Evolutionary conservation across 2,329 filamentous ascomycete genomes (phyloP), one percentile per base, ranked within the genome.

Genomic region (Drechslerella stenobrocha): DNA sequence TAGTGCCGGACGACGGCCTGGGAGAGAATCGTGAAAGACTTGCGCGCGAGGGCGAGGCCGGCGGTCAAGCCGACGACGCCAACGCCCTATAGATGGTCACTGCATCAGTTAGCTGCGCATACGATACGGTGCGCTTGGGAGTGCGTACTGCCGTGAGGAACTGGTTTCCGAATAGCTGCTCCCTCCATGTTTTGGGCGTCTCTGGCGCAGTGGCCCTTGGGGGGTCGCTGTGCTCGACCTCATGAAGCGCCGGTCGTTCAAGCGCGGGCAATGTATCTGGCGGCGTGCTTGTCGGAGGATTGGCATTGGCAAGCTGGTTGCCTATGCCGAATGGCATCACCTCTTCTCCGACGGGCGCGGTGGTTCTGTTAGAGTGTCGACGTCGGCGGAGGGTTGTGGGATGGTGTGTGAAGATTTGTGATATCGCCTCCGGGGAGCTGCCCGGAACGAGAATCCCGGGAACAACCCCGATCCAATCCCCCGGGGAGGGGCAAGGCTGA

Each of bases 1-100:
- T 98, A 84, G 48, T 92, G 89, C 53, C 87, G 86, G 50, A 89
- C 88, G 63, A 96, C 78, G 59, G 95, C 81, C 42, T 83, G 82
- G n/a, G 87, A 85, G 56, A 85, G 85, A 73, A 85, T 81, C 66
- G 91, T 83, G 64, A 88, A 76, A 30, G 88, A 89, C 74, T 87
- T 87, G 70, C 93, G 90, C 26, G 86, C 89, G 72, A 95, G 84
- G 9, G 90, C 87, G 28, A 90, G 83, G 37, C 83, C 87, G 30
- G 90, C 89, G 70, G 90, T 93, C 52, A 98, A 81, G 26, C 88
- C 89, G 67, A 91, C 93, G 53, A 98, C 87, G 72, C 93, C 93
- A 73, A 97, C 89, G 73, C 93, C 91, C 79, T 83, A 73, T 84
- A 84, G 46, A 85, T 35, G n/a, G 5, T 52, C 59, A 44, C 35